phyloP scores from a whole-genome alignment of 371 early-diverging fungal species.

The Coemansia sp. region DNA sequence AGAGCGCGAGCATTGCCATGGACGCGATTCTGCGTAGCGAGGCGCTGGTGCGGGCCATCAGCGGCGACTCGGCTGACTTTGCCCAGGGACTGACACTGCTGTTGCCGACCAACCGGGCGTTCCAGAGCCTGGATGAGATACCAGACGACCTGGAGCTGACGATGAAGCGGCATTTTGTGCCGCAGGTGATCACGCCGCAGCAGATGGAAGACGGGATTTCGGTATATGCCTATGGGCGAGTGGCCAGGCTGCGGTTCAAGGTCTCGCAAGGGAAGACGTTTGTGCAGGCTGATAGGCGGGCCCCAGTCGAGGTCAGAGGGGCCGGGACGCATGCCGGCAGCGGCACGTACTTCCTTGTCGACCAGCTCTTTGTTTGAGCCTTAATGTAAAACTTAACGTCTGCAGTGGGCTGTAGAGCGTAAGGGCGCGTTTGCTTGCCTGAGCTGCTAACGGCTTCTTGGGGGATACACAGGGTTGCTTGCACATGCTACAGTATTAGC shows the following conservation, averaged over 20 bases:
- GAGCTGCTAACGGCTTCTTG: no score
- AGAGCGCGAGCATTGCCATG: slow-evolving; percentile 39
- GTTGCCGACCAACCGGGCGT: slow-evolving; percentile 45
- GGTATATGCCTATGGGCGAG: slow-evolving; percentile 21
- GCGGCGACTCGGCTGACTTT: slow-evolving; percentile 44
- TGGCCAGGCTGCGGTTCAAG: slow-evolving; percentile 27
- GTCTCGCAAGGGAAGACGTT: slow-evolving; percentile 11
- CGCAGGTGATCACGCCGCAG: slow-evolving; percentile 23
- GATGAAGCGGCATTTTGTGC: slow-evolving; percentile 41
- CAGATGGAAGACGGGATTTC: slow-evolving; percentile 26
- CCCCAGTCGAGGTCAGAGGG: slow-evolving; percentile 23
- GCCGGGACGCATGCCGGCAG: slow-evolving; percentile 26
- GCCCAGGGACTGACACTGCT: slow-evolving; percentile 32
- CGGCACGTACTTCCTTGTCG: slow-evolving; percentile 37
- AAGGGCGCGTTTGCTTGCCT: no score
- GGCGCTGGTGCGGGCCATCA: slow-evolving; percentile 38
- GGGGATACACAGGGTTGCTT: no score
- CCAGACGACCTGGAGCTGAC: slow-evolving; percentile 37
- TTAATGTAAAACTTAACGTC: not conserved
- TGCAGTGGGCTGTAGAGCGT: no score
- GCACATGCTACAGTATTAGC: no score
- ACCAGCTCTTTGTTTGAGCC: slow-evolving; percentile 23
- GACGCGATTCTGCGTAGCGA: slow-evolving; percentile 44
- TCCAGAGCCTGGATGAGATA: slow-evolving; percentile 16
- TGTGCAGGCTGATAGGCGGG: slow-evolving; percentile 36